These are phyloP conservation scores for Cutaneotrichosporon sp. DNA, from an alignment of 1,284 basidiomycete genomes.

Conservation along the genomic window DNA sequence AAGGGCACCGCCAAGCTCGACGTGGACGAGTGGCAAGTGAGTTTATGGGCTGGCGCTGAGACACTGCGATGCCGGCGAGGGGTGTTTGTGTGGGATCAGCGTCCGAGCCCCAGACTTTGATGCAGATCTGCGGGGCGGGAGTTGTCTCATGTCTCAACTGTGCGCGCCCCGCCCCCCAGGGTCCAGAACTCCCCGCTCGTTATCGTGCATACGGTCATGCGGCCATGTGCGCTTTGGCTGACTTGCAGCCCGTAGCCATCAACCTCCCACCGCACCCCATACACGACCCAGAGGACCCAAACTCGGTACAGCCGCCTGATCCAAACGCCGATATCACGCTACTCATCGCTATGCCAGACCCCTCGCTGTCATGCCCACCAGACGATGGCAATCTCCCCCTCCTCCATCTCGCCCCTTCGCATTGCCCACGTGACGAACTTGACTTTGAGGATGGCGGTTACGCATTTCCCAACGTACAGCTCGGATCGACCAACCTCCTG, in stretches of 20 bases:
- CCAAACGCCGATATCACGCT: constrained; percentile 21
- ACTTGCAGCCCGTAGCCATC: constrained; percentile 12
- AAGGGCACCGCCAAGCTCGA: constrained; percentile 6
- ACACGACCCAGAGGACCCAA: not conserved
- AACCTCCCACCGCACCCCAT: constrained; percentile 8
- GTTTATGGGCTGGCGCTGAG: not conserved
- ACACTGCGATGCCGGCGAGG: not conserved
- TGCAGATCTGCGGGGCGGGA: not conserved
- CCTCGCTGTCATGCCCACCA: not conserved
- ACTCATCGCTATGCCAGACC: constrained; percentile 28
- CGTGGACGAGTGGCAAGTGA: constrained; percentile 16
- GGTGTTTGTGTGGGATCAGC: not conserved
- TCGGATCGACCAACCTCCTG: constrained; percentile 4
- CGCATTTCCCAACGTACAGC: constrained; percentile 14
- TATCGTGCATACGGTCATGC: not conserved
- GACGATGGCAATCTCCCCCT: constrained; percentile 10
- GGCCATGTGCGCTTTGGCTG: not conserved
- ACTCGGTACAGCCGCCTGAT: not conserved
- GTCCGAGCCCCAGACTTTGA: not conserved
- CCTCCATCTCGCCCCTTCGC: not conserved
- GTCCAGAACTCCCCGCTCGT: not conserved
- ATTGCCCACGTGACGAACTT: not conserved
- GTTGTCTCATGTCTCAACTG: not conserved
- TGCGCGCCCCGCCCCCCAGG: too few relatives aligned
- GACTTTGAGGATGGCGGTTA: constrained; percentile 13